A percentile compares a stretch with the other conserved stretches of the same genome.
Evolutionary conservation across 75 land plant species (phyloP).

Genomic region (Pinus taeda): DNA sequence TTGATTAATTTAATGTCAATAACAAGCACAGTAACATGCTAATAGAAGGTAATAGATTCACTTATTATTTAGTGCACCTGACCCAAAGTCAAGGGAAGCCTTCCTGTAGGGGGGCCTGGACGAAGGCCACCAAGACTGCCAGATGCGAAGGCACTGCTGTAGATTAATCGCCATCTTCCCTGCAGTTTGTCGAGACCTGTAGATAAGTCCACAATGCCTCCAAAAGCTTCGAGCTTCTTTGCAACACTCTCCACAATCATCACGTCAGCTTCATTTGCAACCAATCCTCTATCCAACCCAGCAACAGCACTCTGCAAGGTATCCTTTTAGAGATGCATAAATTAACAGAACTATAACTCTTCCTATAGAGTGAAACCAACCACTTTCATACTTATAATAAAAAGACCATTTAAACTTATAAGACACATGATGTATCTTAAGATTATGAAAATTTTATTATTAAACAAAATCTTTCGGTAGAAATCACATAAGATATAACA

Average conservation of each 20-base stretch:
- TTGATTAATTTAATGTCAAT: not conserved
- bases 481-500: too few relatives aligned
- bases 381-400: too few relatives aligned
- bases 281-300: constrained; percentile 92
- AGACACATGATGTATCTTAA: too few relatives aligned
- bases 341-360: not conserved
- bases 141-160: constrained; percentile 88
- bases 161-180: constrained; percentile 87
- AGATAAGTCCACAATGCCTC: constrained; percentile 59
- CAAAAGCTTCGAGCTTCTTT: constrained; percentile 65
- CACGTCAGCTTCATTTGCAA: constrained; percentile 65
- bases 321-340: not conserved
- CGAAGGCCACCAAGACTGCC: constrained; percentile 91
- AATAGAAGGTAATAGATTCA: not conserved
- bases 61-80: constrained; percentile 40
- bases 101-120: constrained; percentile 86
- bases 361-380: not conserved
- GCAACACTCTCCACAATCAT: constrained; percentile 66
- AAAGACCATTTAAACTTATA: too few relatives aligned
- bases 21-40: not conserved
- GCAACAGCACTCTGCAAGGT: constrained; percentile 76
- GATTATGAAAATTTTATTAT: too few relatives aligned
- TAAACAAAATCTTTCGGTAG: too few relatives aligned
- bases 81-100: constrained; percentile 84
- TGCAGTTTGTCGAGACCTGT: constrained; percentile 72